Evolutionary conservation across 202 grass and related monocot genomes (phyloP).

Genomic region (Panicum virgatum): DNA sequence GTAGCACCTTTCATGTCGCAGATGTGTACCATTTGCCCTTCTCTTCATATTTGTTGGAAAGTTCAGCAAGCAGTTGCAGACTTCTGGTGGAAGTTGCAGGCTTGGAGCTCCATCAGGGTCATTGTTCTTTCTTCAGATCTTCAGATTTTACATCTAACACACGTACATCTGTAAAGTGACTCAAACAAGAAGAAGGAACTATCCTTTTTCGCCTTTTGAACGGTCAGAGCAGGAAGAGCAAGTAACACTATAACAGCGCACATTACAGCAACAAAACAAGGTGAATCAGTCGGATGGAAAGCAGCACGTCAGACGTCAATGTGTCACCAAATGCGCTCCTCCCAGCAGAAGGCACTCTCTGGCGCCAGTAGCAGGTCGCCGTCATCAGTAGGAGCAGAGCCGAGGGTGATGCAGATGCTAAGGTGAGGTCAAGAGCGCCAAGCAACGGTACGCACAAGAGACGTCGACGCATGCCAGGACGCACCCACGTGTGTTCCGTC

Average conservation of each 20-base stretch:
- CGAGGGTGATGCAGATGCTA: conserved; percentile 40
- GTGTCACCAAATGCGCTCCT: conserved; percentile 36
- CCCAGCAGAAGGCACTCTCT: background rate
- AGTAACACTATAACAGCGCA: too few species aligned
- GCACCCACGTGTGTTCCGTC: background rate
- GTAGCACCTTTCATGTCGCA: conserved; percentile 5
- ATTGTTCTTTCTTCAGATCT: background rate
- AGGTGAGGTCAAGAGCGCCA: conserved; percentile 36
- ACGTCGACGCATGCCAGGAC: background rate
- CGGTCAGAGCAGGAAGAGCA: background rate
- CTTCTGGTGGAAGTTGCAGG: background rate
- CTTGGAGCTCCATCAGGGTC: background rate
- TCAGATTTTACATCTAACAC: background rate
- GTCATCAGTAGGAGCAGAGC: conserved; percentile 32
- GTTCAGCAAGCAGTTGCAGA: background rate
- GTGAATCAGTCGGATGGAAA: conserved; percentile 29
- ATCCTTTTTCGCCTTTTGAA: background rate
- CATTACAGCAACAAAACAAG: conserved; percentile 7
- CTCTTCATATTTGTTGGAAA: background rate
- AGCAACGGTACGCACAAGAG: conserved; percentile 17
- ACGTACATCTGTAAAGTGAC: background rate
- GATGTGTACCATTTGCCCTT: background rate
- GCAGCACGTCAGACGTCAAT: conserved; percentile 37
- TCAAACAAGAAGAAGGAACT: background rate
- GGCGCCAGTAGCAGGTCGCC: conserved; percentile 44